A percentile compares a stretch with the other conserved stretches of the same genome.
Conservation (phyloP, 306 rosid genomes). For the Cicer bijugum region DNA sequence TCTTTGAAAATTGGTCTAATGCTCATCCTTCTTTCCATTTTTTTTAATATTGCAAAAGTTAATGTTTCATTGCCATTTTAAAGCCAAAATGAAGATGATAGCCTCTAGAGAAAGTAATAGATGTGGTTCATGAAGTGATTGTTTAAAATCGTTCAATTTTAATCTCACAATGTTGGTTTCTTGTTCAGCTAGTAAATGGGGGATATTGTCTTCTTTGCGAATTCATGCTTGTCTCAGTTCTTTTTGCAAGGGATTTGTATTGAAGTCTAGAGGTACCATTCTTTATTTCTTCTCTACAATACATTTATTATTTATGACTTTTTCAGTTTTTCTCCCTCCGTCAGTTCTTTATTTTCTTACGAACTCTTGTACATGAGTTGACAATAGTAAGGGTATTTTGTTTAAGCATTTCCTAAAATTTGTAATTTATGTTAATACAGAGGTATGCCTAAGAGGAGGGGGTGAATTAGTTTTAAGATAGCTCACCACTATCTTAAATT, state of each 20-base stretch:
- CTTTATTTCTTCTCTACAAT: not conserved
- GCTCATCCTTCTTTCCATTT: not conserved
- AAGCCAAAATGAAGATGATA: not conserved
- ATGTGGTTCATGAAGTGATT: not conserved
- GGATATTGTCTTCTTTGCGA: not conserved
- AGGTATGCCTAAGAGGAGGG: no score
- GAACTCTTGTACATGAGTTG: no score
- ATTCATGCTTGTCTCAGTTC: not conserved
- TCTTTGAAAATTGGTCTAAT: not conserved
- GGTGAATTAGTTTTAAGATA: no score
- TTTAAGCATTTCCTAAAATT: no score
- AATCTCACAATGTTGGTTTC: not conserved
- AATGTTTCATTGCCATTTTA: not conserved
- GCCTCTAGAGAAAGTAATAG: not conserved
- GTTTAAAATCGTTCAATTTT: not conserved
- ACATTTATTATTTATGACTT: no score
- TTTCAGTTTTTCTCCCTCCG: no score
- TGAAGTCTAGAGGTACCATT: not conserved
- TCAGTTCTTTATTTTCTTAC: no score
- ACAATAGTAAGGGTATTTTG: no score
- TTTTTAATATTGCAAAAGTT: not conserved
- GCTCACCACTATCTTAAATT: no score
- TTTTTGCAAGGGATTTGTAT: not conserved
- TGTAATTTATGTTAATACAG: no score
- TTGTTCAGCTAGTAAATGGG: not conserved